Evolutionary conservation across 2,329 filamentous ascomycete species (phyloP), one percentile per base, ranked within the genome.

Genomic region (Claviceps sp.): DNA sequence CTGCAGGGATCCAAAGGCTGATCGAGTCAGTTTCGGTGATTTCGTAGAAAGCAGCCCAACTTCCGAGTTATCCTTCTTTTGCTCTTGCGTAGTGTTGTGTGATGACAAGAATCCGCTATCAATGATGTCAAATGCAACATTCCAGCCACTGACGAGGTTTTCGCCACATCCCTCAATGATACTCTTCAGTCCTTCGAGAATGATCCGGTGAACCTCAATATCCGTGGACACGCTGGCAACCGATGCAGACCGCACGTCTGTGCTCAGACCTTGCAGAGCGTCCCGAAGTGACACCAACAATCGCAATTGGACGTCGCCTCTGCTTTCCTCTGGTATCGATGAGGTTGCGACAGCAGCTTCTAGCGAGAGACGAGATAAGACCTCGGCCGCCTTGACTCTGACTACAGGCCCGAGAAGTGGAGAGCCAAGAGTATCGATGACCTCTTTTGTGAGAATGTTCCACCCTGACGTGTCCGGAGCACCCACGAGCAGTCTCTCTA

Each of bases 131-230:
- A 98, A 93, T 0, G 88, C 82, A 48, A 88, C 78, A 47, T 85
- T 79, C 93, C 93, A 98, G 4, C 89, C 90, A 57, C 81, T 83
- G 14, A 85, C 73, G 5, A 97, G 76, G 0, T 81, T 82, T 62
- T 98, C 90, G 8, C 91, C 93, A 59, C 85, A 91, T 56, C 89
- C 85, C 62, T 97, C 91, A 2, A 98, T 75, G 20, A 96, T 80
- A 52, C 76, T 83, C 64, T 88, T 89, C 6, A 95, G 71, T 0
- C 86, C 84, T 57, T 95, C 88, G 1, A 95, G 75, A 24, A 87
- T 75, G 50, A 86, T 81, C 56, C 84, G 84, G 63, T 95, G 88
- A 16, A 95, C 86, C 52, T 93, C 85, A 18, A 88, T 71, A 57
- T 93, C 85, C 0, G 81, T 81, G 0, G 80, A 69, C 51, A 81